A percentile compares a stretch with the other conserved stretches of the same genome.
phyloP scores from a whole-genome alignment of 768 basidiomycete genomes.

The Mrakia frigida region DNA sequence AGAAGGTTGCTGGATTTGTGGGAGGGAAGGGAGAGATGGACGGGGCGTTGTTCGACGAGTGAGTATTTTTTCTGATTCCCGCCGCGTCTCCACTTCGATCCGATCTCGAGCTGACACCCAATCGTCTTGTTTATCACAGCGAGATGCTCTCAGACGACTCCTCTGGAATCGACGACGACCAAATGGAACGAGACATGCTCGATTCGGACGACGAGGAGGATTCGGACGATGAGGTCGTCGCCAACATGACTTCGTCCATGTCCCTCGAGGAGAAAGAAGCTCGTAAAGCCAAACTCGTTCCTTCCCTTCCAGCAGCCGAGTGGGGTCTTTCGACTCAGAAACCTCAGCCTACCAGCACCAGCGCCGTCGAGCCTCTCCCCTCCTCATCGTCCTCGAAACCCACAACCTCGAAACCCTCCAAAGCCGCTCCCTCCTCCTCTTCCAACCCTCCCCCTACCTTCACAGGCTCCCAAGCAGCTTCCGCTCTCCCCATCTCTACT shows the following conservation, averaged over 20 bases:
- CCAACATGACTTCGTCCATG: slow-evolving; percentile 38
- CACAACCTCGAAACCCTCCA: background rate
- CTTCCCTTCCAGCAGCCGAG: slow-evolving; percentile 68
- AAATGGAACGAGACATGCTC: slow-evolving; percentile 40
- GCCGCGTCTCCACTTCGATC: background rate
- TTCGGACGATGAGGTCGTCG: slow-evolving; percentile 41
- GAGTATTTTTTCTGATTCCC: slow-evolving; percentile 44
- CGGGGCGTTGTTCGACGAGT: slow-evolving; percentile 90
- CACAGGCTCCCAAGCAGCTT: background rate
- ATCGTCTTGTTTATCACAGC: slow-evolving; percentile 44
- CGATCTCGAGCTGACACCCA: background rate
- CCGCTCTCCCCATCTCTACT: slow-evolving; percentile 7
- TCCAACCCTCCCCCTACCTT: background rate
- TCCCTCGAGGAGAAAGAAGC: slow-evolving; percentile 50
- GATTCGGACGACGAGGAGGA: slow-evolving; percentile 28
- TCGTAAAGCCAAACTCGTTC: slow-evolving; percentile 75
- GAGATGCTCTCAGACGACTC: slow-evolving; percentile 64
- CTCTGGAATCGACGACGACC: slow-evolving; percentile 52
- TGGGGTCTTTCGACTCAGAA: slow-evolving; percentile 60
- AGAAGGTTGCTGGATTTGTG: slow-evolving; percentile 83
- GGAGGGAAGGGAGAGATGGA: slow-evolving; percentile 82
- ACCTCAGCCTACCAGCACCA: background rate
- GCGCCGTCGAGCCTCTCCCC: background rate
- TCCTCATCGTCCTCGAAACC: background rate
- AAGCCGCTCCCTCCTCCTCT: background rate